phyloP scores from a whole-genome alignment of 2,329 filamentous ascomycete species.

The Hawksworthiomyces lignivorus region DNA sequence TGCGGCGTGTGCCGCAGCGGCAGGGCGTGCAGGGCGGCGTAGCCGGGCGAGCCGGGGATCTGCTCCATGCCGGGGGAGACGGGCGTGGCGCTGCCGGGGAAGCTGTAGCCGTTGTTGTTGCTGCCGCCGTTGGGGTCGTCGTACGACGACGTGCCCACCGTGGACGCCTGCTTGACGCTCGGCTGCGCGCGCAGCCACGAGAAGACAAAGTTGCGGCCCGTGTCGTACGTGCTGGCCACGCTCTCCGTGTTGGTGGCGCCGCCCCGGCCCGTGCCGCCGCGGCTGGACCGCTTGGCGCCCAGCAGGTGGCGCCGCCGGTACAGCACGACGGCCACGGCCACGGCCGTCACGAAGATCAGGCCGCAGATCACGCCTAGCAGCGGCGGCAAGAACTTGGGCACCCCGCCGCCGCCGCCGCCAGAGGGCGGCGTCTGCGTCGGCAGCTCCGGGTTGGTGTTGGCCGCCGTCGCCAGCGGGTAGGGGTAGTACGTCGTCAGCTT shows the following conservation, averaged over 20 bases:
- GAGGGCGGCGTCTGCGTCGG: constrained; percentile 6
- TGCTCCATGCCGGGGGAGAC: constrained; percentile 31
- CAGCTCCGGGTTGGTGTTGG: constrained; percentile 19
- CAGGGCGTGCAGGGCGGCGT: constrained; percentile 14
- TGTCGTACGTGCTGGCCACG: constrained; percentile 37
- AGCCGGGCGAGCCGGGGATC: background rate
- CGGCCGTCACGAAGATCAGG: constrained; percentile 44
- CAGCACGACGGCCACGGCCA: constrained; percentile 44
- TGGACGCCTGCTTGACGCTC: constrained; percentile 34
- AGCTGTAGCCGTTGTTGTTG: background rate
- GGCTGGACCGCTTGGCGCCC: constrained; percentile 2
- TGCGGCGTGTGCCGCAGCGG: background rate
- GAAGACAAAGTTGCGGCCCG: constrained; percentile 38
- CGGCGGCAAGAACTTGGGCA: constrained; percentile 52
- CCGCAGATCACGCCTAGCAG: constrained; percentile 56
- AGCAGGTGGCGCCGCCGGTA: constrained; percentile 41
- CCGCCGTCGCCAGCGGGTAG: constrained; percentile 34
- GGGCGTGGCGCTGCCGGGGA: constrained; percentile 14
- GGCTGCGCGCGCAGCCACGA: constrained; percentile 45
- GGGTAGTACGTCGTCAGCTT: constrained; percentile 56
- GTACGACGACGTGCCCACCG: constrained; percentile 32
- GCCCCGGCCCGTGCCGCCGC: constrained; percentile 16
- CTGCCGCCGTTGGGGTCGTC: constrained; percentile 2
- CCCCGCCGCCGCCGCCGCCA: constrained; percentile 22
- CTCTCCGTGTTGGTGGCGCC: constrained; percentile 23